These are phyloP conservation scores for Pulveroboletus sp. DNA, from an alignment of 768 basidiomycete genomes.

Conservation along the genomic window DNA sequence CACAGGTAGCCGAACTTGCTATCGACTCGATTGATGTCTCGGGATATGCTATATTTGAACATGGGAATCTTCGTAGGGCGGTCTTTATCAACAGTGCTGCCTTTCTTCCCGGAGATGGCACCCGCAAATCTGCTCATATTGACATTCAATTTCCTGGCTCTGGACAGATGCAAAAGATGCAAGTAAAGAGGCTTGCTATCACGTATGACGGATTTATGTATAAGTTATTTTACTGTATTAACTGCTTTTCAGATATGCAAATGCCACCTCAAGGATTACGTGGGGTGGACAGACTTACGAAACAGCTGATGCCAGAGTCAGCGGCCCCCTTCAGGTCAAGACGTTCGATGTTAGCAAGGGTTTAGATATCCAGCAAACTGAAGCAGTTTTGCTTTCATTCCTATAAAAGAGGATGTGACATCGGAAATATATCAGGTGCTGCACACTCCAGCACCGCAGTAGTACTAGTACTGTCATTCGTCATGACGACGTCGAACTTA, in stretches of 20 bases:
- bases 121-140: slow-evolving; percentile 42
- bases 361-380: slow-evolving; percentile 46
- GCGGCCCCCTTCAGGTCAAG: slow-evolving; percentile 34
- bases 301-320: slow-evolving; percentile 41
- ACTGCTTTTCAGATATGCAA: slow-evolving; percentile 39
- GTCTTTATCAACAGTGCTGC: slow-evolving; percentile 61
- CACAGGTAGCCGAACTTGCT: slow-evolving; percentile 45
- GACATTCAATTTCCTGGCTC: slow-evolving; percentile 37
- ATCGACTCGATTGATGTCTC: slow-evolving; percentile 46
- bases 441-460: no score
- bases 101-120: slow-evolving; percentile 37
- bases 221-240: not conserved
- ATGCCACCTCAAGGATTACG: slow-evolving; percentile 47
- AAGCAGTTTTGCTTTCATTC: slow-evolving; percentile 38
- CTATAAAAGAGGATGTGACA: no score
- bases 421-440: no score
- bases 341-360: slow-evolving; percentile 33
- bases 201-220: slow-evolving; percentile 29
- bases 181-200: slow-evolving; percentile 48
- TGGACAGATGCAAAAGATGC: slow-evolving; percentile 27
- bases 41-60: slow-evolving; percentile 66
- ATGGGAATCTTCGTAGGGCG: slow-evolving; percentile 40
- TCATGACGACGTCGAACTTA: no score
- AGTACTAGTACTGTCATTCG: no score
- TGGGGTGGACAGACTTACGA: slow-evolving; percentile 64